Conservation (phyloP, 371 early-diverging fungal species). For the Mortierella sp. region DNA sequence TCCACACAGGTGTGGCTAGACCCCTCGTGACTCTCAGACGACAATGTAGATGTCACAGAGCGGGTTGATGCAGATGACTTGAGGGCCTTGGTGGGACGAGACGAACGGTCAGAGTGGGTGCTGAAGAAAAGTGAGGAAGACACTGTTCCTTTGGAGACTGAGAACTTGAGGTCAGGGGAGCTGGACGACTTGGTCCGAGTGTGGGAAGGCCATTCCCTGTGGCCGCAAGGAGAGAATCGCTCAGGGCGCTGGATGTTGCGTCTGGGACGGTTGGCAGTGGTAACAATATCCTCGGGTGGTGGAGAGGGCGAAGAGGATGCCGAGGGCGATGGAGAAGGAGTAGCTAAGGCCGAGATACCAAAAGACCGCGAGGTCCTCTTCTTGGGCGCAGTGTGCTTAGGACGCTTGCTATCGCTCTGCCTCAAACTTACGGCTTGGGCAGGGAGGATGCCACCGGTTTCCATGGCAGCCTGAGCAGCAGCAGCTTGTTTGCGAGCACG, state of each 20-base stretch:
- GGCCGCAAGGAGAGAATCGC: background rate
- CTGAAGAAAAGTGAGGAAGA: conserved; percentile 8
- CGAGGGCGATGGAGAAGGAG: background rate
- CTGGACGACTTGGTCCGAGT: background rate
- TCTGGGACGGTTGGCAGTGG: conserved; percentile 11
- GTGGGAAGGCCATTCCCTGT: background rate
- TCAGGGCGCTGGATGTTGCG: conserved; percentile 18
- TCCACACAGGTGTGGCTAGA: background rate
- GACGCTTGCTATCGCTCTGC: background rate
- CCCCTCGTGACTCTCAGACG: background rate
- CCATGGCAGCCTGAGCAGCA: conserved; percentile 12
- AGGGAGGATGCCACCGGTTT: background rate
- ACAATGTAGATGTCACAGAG: background rate
- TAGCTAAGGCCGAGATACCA: background rate
- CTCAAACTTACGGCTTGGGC: background rate
- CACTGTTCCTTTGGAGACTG: background rate
- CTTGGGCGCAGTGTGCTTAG: background rate
- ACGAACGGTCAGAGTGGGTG: background rate
- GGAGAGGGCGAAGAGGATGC: background rate
- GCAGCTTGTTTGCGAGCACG: conserved; percentile 27
- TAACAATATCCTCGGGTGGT: background rate
- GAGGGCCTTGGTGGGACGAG: background rate
- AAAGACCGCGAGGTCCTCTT: background rate
- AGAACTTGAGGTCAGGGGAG: too few relatives aligned
- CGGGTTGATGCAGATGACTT: background rate